Base-by-base conservation (phyloP, 805 yeast species). In the Allodekkera sacchari region DNA sequence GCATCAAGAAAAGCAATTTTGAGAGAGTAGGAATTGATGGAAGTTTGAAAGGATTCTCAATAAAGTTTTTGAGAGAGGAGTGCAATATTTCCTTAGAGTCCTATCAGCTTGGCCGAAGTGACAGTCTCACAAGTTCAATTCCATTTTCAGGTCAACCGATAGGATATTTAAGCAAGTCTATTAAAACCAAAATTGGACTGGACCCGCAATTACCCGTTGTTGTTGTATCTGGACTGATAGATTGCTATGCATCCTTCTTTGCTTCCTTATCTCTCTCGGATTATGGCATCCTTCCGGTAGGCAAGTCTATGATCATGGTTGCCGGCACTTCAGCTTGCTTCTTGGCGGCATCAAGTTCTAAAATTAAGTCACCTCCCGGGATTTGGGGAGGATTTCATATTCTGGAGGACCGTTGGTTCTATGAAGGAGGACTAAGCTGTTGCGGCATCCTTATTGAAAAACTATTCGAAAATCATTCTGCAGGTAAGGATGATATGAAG, bases 251-350 rank as follows among this genome's bases (percentile, higher is more conserved):
- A 1, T 69, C 77, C 3, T 71, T 73, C 69, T 45, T 71, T 10
- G 55, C 69, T 0, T 30, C 34, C 21, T 32, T 30, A 22, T 28
- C 22, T 6, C 18, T 6, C 12, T 11, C 23, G n/a, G 28, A 32
- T n/a, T 18, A 14, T 18, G 9, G 3, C 7, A 18, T 23, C 4
- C 24, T 22, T 12, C 37, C 48, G 3, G 38, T 33, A 16, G 22
- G 41, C 5, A 44, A n/a, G n/a, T n/a, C 61, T 5, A 40, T 74
- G 16, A 57, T 70, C 2, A 61, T 73, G 66, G 68, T 72, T 5
- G 83, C 79, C 1, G 81, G 81, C 0, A 75, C 81, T 0, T 71
- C 78, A 6, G 73, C 80, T 1, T 75, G 83, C 39, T 73, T 60
- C 37, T 39, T 72, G 10, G 42, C 56, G 9, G 56, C 59, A 0